These are phyloP conservation scores for Suillus variegatus DNA, from an alignment of 768 basidiomycete genomes.

Conservation along the genomic window DNA sequence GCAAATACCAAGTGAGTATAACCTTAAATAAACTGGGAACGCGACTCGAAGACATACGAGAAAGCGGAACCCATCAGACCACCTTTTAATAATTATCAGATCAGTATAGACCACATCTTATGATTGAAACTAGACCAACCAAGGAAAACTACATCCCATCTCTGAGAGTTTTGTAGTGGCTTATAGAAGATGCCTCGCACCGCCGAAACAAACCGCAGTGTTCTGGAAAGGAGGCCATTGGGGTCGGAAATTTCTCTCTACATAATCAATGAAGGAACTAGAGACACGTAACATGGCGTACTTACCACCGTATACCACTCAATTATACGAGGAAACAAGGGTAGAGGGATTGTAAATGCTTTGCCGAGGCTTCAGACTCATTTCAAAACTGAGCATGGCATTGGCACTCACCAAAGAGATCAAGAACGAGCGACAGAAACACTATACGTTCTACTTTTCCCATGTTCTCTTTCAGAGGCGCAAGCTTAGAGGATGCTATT, in stretches of 20 bases:
- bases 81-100: slow-evolving; percentile 37
- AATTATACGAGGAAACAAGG: slow-evolving; percentile 95
- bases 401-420: slow-evolving; percentile 65
- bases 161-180: slow-evolving; percentile 58
- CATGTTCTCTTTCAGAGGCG: slow-evolving; percentile 38
- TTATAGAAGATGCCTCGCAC: slow-evolving; percentile 68
- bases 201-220: slow-evolving; percentile 64
- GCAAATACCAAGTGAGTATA: slow-evolving; percentile 33
- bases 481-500: neutral
- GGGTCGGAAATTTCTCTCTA: slow-evolving; percentile 75
- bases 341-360: slow-evolving; percentile 95
- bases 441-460: slow-evolving; percentile 76
- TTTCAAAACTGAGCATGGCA: neutral
- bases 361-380: slow-evolving; percentile 28
- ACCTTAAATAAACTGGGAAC: slow-evolving; percentile 36
- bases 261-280: slow-evolving; percentile 4
- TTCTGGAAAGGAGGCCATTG: slow-evolving; percentile 70
- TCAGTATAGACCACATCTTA: neutral
- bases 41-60: slow-evolving; percentile 56
- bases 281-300: neutral
- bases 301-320: slow-evolving; percentile 84
- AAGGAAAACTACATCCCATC: slow-evolving; percentile 95
- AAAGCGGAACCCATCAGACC: slow-evolving; percentile 94
- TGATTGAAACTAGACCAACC: slow-evolving; percentile 43
- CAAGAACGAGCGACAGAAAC: slow-evolving; percentile 87